Base-by-base conservation (phyloP, 2,329 filamentous ascomycete species). In the Apiospora pterosperma region DNA sequence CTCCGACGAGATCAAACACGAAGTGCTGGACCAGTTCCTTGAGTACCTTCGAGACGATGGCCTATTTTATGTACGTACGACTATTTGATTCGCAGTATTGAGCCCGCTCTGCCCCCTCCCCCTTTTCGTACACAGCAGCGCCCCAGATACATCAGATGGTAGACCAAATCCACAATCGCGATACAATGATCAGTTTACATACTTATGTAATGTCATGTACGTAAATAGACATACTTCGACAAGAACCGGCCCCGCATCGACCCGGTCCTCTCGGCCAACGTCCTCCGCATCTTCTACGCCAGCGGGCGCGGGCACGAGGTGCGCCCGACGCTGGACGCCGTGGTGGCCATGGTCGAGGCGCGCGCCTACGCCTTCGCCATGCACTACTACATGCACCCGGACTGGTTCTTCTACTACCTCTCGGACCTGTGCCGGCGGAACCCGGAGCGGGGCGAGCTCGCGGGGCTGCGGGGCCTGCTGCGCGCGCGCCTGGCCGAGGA, bases 361-460 rank as follows among this genome's bases (percentile, higher is more conserved):
- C 62, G 62, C 19, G 62, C 62, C 21, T 63, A 63, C 52, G 52
- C 34, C 11, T 23, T 21, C 21, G 48, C n/a, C 10, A 42, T 25
- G 42, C 42, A 12, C 16, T 63, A 63, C 62, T 59, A 63, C 36
- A 28, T 39, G 16, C 28, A 59, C 36, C 62, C 44, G 62, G 62
- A 63, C 62, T 63, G 62, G 62, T 39, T 59, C 31, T 63, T 63
- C 36, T 63, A 63, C 62, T 41, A 63, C 44, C 62, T 63, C 31
- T 36, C 62, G 5, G 62, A 58, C 41, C 34, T 63, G 41, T 63
- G 42, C 44, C 16, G 16, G 21, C 21, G 28, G 19, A 19, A 16
- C 21, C 52, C 52, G 1, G 42, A 21, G 4, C n/a, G 23, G 41
- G 41, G 4, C 14, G 52, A 58, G 28, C 52, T 58, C 8, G 21